phyloP scores from a whole-genome alignment of 108 stramenopile species.

The Mediolabrus comicus region DNA sequence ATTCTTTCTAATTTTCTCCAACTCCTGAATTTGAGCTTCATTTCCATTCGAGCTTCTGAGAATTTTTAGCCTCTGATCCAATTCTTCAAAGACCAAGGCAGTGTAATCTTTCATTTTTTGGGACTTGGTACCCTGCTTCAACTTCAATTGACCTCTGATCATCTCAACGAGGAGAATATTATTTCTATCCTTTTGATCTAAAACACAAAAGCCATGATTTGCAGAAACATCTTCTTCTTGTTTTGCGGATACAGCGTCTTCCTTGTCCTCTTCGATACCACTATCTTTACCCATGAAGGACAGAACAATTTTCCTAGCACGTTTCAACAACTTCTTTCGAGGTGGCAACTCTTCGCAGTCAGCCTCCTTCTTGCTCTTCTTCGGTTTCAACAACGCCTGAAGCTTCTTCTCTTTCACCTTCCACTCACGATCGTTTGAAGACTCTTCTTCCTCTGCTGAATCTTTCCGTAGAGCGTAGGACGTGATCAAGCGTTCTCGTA shows the following conservation, averaged over 20 bases:
- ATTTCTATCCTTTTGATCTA: conserved; percentile 57
- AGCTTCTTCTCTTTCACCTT: conserved; percentile 33
- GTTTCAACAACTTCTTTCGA: conserved; percentile 63
- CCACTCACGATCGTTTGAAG: conserved; percentile 7
- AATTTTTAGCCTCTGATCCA: conserved; percentile 20
- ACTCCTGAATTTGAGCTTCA: conserved; percentile 4
- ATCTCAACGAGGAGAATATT: conserved; percentile 74
- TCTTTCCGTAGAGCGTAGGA: conserved; percentile 46
- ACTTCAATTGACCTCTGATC: conserved; percentile 44
- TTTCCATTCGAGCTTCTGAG: conserved; percentile 21
- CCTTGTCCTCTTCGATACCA: conserved; percentile 15
- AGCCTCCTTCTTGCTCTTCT: conserved; percentile 7
- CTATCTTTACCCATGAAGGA: conserved; percentile 18
- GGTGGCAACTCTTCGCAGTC: conserved; percentile 64
- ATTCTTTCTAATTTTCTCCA: conserved; percentile 26
- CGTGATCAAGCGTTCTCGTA: conserved; percentile 47
- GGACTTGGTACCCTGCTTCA: conserved; percentile 24
- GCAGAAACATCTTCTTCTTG: conserved; percentile 7
- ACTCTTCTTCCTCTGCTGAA: conserved; percentile 15
- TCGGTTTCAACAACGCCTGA: neutral
- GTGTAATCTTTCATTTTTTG: conserved; percentile 12
- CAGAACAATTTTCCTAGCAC: conserved; percentile 63
- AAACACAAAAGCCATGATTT: conserved; percentile 51
- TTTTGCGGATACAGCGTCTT: neutral
- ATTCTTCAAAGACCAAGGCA: conserved; percentile 20